Conservation (phyloP, 345 rosid genomes). For the Jatropha curcas region DNA sequence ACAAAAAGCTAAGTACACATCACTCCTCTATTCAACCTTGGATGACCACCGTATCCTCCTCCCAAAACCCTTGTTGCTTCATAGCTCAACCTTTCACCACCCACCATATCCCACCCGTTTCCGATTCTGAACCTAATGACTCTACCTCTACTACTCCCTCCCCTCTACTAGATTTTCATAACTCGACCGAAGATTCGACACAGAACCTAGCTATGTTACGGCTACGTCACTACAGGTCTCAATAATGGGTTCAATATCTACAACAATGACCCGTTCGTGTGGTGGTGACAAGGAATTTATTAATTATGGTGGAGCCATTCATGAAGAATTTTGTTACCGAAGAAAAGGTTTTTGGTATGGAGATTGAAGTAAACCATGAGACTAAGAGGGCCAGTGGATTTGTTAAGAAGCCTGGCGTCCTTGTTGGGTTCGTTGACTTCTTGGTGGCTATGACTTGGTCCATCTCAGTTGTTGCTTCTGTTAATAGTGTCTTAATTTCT, state of each 20-base stretch:
- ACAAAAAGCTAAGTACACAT: no score
- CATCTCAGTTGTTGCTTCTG: no score
- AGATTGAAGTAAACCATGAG: conserved; percentile 78
- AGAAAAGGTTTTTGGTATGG: conserved; percentile 89
- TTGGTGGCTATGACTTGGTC: no score
- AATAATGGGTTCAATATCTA: conserved; percentile 46
- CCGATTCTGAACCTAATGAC: conserved; percentile 9
- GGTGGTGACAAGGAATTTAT: conserved; percentile 94
- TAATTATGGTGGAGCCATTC: conserved; percentile 88
- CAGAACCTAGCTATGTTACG: conserved; percentile 18
- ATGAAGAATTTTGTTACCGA: conserved; percentile 89
- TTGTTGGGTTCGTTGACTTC: no score
- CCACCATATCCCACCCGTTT: background rate
- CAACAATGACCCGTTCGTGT: conserved; percentile 55
- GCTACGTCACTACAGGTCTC: conserved; percentile 42
- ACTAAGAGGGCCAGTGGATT: conserved; percentile 84
- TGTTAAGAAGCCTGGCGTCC: conserved; percentile 87
- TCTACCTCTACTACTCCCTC: background rate
- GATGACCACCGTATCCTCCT: background rate
- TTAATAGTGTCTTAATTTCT: no score
- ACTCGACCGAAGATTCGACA: no score
- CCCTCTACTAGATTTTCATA: background rate
- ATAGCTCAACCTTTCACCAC: background rate
- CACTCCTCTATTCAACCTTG: no score
- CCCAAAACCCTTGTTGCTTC: background rate